These are phyloP conservation scores for Hura crepitans DNA, from an alignment of 441 rosid species.

Conservation along the genomic window DNA sequence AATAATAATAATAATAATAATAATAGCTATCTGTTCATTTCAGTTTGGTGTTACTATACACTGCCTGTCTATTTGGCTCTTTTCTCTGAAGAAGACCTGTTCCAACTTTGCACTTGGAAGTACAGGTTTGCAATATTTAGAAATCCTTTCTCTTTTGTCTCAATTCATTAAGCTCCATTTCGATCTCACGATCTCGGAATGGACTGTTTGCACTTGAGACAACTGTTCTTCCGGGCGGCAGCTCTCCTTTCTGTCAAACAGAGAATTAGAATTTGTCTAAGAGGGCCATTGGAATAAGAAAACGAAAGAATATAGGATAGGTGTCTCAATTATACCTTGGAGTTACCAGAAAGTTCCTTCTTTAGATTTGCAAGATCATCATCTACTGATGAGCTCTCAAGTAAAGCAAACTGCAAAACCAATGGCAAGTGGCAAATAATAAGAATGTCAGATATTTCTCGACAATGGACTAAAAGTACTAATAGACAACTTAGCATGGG, in stretches of 20 bases:
- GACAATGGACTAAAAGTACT: background rate
- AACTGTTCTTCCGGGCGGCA: conserved; percentile 58
- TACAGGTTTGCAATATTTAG: conserved; percentile 19
- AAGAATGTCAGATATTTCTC: background rate
- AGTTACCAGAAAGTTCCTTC: conserved; percentile 55
- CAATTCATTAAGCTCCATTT: conserved; percentile 63
- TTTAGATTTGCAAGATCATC: conserved; percentile 63
- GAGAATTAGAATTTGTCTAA: background rate
- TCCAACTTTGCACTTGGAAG: conserved; percentile 11
- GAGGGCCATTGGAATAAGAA: background rate
- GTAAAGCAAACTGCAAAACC: conserved; percentile 57
- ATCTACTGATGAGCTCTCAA: conserved; percentile 66
- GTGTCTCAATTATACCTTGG: conserved; percentile 58
- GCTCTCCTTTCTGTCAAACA: conserved; percentile 55
- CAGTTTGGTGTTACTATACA: conserved; percentile 28
- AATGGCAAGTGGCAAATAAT: background rate
- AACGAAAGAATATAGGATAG: background rate
- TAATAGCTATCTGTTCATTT: background rate
- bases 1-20: background rate
- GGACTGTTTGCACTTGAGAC: conserved; percentile 26
- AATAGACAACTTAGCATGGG: background rate
- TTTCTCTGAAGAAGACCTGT: conserved; percentile 8
- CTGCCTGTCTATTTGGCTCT: conserved; percentile 24
- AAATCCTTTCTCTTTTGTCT: conserved; percentile 56
- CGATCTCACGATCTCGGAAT: conserved; percentile 51